Base-by-base conservation (phyloP, 2,329 filamentous ascomycete genomes). In the Colletotrichum filicis region DNA sequence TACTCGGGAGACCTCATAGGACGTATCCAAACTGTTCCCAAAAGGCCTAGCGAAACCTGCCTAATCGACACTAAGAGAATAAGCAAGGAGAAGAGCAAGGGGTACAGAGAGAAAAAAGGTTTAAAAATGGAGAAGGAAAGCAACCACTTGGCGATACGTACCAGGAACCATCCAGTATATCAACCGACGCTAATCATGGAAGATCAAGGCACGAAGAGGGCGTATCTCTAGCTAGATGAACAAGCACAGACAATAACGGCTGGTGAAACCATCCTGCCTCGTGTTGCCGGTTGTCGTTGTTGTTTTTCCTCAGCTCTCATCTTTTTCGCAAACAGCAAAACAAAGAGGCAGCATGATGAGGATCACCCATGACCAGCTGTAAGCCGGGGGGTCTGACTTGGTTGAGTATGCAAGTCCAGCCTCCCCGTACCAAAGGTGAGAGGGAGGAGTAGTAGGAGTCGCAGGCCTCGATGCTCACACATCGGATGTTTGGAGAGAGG, bases 401-500 rank as follows among this genome's bases (percentile, higher is more conserved):
- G 42, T 49, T n/a, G 42, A n/a, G 42, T 49, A 49, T 49, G 42
- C 42, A 49, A 49, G 42, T 49, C 42, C 42, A 49, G 42, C 42
- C 42, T 49, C 42, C 6, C 42, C 42, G 42, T 49, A 49, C 42
- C 42, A 19, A n/a, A n/a, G 8, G 42, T n/a, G 46, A 37, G n/a
- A 37, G 49, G 19, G 26, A 12, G 37, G 37, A 42, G 37, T 16
- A 16, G 37, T 19, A 16, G 37, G 14, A 42, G 42, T 42, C 37
- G 37, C 42, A 49, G 42, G 19, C 42, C 42, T 42, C 14, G 28
- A 55, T 5, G 58, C 59, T 72, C 69, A 59, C 58, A 69, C 69
- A 64, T 72, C 69, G 65, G 69, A 72, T 64, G 69, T 69, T 64
- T 69, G 24, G 53, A 59, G 59, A 55, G 30, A 19, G 24, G n/a